phyloP scores from a whole-genome alignment of 139 green algal genomes.

The Chlorella sp. region DNA sequence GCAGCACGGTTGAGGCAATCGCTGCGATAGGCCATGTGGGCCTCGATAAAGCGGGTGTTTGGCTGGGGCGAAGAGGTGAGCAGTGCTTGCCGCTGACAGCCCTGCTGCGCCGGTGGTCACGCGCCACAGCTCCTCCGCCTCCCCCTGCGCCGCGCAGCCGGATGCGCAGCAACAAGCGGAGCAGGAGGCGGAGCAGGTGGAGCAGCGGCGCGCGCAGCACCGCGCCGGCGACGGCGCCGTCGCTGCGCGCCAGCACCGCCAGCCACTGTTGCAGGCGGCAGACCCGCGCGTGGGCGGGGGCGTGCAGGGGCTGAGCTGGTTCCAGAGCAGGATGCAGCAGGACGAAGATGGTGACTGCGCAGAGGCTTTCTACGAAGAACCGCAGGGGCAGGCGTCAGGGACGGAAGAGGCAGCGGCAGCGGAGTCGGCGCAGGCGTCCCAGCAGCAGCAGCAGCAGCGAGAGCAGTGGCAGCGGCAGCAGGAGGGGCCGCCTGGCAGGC shows the following conservation, averaged over 20 bases:
- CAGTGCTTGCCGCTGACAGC: too few species aligned
- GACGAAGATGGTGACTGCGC: conserved; percentile 44
- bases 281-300: too few species aligned
- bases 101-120: neutral
- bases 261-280: too few species aligned
- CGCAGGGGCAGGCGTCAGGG: neutral
- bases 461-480: neutral
- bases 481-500: neutral
- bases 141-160: too few species aligned
- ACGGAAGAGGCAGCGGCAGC: neutral
- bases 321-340: neutral
- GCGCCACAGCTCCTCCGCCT: too few species aligned
- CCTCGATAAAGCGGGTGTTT: conserved; percentile 3
- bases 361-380: conserved; percentile 33
- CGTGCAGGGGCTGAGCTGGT: conserved; percentile 41
- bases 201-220: too few species aligned
- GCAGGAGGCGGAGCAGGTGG: too few species aligned
- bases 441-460: neutral
- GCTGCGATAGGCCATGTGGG: too few species aligned
- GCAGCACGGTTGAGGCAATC: too few species aligned
- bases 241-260: too few species aligned
- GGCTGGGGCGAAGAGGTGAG: neutral
- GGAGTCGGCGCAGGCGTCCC: neutral
- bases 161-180: too few species aligned
- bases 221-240: too few species aligned